These are phyloP conservation scores for Tremellales sp. DNA, from an alignment of 1,284 basidiomycete genomes.

Conservation along the genomic window DNA sequence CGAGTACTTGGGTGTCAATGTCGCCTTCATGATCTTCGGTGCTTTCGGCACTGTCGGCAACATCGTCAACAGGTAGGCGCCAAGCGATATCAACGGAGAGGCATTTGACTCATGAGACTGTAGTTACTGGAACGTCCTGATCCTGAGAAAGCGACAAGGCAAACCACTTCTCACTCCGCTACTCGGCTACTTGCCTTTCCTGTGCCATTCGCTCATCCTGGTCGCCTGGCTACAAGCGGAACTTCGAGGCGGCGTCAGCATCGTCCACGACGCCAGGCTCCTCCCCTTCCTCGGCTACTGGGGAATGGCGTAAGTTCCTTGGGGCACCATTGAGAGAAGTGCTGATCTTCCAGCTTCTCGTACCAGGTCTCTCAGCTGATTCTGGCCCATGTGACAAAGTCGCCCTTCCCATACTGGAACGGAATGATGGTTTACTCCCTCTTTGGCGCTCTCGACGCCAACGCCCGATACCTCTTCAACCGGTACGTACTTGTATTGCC, in stretches of 20 bases:
- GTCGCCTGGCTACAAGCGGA: constrained; percentile 70
- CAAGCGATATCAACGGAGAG: neutral
- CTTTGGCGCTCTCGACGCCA: constrained; percentile 76
- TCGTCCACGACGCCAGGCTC: constrained; percentile 59
- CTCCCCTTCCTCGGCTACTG: constrained; percentile 85
- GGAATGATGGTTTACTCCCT: constrained; percentile 78
- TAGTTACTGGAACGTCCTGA: constrained; percentile 73
- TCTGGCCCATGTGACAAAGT: constrained; percentile 83
- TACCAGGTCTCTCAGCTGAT: constrained; percentile 83
- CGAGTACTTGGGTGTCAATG: constrained; percentile 69
- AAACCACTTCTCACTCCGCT: constrained; percentile 59
- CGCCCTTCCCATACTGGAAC: constrained; percentile 82
- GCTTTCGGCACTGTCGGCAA: constrained; percentile 73
- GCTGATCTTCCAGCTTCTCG: constrained; percentile 41
- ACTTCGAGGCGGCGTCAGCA: constrained; percentile 53
- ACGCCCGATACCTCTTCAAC: constrained; percentile 63
- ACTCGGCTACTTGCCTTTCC: constrained; percentile 73
- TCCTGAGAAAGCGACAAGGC: constrained; percentile 52
- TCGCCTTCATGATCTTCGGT: constrained; percentile 79
- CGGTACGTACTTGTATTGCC: constrained; percentile 52
- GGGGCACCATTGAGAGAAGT: neutral
- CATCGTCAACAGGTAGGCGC: constrained; percentile 63
- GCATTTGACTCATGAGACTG: neutral
- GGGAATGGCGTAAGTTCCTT: constrained; percentile 61
- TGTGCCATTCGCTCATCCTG: constrained; percentile 65